Percentiles rank a stretch among this genome's conserved stretches.
phyloP scores from a whole-genome alignment of 345 rosid genomes.

The Sonneratia alba region DNA sequence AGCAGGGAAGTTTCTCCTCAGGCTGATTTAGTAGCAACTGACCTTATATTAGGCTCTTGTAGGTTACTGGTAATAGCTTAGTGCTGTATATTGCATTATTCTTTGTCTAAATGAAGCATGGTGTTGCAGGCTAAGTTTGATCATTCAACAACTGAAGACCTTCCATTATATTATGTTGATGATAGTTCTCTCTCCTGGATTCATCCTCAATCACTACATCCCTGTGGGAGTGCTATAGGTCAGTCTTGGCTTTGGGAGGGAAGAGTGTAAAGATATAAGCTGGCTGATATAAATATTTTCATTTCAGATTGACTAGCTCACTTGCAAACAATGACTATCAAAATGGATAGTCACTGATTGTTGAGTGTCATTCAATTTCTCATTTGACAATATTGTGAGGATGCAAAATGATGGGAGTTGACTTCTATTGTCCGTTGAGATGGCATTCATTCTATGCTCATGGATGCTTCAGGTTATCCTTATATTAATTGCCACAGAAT shows the following conservation, averaged over 20 bases:
- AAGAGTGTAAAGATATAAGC: not conserved
- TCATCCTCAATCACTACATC: constrained; percentile 23
- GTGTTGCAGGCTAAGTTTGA: constrained; percentile 40
- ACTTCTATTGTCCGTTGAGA: no score
- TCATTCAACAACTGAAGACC: constrained; percentile 29
- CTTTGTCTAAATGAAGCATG: constrained; percentile 29
- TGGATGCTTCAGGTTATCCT: not conserved
- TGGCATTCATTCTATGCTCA: not conserved
- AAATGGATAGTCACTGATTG: not conserved
- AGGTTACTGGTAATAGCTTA: constrained; percentile 24
- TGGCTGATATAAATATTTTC: not conserved
- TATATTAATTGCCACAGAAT: not conserved
- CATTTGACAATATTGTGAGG: no score
- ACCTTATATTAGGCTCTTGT: not conserved
- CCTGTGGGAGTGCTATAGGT: constrained; percentile 16
- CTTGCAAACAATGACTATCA: not conserved
- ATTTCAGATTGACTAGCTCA: not conserved
- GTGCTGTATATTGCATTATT: constrained; percentile 17
- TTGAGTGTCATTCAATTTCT: not conserved
- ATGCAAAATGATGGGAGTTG: no score
- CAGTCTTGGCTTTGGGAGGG: constrained; percentile 1
- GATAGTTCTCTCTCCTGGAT: constrained; percentile 16
- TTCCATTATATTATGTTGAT: constrained; percentile 22
- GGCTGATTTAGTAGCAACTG: not conserved
- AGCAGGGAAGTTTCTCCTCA: not conserved